A percentile compares a stretch with the other conserved stretches of the same genome.
These are phyloP conservation scores for Hyphodiscus hymeniophilus DNA, from an alignment of 495 filamentous ascomycete species.

Conservation along the genomic window DNA sequence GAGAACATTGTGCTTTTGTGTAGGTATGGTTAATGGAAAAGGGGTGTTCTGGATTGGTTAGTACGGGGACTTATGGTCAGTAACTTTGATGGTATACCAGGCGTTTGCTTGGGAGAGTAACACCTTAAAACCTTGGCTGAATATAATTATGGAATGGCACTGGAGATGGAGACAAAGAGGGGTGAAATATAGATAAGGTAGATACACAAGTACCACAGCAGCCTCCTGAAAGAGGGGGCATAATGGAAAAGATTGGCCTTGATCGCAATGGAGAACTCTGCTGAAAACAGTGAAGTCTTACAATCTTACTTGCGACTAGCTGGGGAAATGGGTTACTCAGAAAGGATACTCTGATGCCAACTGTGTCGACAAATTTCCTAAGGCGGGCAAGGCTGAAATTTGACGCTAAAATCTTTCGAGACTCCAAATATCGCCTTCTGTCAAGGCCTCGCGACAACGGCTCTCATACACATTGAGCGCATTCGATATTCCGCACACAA, in stretches of 20 bases:
- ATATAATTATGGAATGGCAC: conserved; percentile 13
- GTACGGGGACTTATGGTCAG: background rate
- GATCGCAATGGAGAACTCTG: too few relatives aligned
- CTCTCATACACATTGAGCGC: background rate
- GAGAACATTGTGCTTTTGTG: background rate
- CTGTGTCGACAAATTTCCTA: background rate
- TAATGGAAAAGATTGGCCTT: too few relatives aligned
- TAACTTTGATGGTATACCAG: background rate
- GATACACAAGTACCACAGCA: too few relatives aligned
- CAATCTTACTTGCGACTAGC: too few relatives aligned
- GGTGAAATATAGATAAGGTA: too few relatives aligned
- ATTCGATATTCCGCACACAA: conserved; percentile 1
- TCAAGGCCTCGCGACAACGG: background rate
- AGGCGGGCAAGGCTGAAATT: background rate
- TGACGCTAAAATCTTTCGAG: too few relatives aligned
- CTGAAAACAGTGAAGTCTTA: too few relatives aligned
- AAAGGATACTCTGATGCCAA: too few relatives aligned
- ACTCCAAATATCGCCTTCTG: background rate
- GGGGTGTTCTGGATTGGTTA: conserved; percentile 2
- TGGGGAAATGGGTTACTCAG: too few relatives aligned
- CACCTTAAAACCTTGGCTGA: conserved; percentile 1
- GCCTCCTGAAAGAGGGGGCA: too few relatives aligned
- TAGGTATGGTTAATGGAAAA: conserved; percentile 3
- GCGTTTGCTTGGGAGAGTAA: conserved; percentile 2
- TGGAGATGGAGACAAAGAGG: too few relatives aligned